Base-by-base conservation (phyloP, 2,329 filamentous ascomycete species). In the Calonectria hongkongensis region DNA sequence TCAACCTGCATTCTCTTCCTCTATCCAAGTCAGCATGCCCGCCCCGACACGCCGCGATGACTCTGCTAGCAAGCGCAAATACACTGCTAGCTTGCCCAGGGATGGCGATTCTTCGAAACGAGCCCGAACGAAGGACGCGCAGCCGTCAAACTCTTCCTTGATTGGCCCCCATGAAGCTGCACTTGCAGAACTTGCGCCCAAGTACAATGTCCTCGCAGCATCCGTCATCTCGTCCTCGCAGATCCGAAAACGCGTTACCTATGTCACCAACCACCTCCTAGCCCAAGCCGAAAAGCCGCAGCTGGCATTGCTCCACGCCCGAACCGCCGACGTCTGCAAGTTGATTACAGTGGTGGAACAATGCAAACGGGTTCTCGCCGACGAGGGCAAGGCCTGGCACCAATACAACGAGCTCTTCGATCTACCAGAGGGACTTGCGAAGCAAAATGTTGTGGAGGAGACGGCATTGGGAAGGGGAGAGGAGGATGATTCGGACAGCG, bases 311-410 rank as follows among this genome's bases (percentile, higher is more conserved):
- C 82, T 92, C 21, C 86, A 90, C 77, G 88, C 89, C 39, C 87
- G 87, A 25, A 84, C 88, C 0, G 73, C 81, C 12, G 88, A 91
- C 3, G 87, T 90, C 2, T 87, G 87, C 82, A 95, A 95, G 82
- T 86, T 94, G 78, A 89, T 94, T 77, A 92, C 90, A 4, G 88
- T 95, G 56, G 88, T 88, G 54, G 93, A 95, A 82, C 91, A 94
- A 45, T 88, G 87, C 69, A 93, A 93, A 81, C 85, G 89, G 47
- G 85, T 91, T 58, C 83, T 93, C 66, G 84, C 79, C 39, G 85
- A 87, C 64, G 82, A 85, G 48, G 86, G 85, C 4, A 85, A 84
- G 72, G 76, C 83, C 60, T 91, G 88, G 87, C 90, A 84, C 71
- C 90, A 91, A 80, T 92, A 90, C 81, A 92, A 92, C 73, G 85